A percentile compares a stretch with the other conserved stretches of the same genome.
These are phyloP conservation scores for Calonectria pteridis DNA, from an alignment of 2,329 filamentous ascomycete genomes.

Conservation along the genomic window DNA sequence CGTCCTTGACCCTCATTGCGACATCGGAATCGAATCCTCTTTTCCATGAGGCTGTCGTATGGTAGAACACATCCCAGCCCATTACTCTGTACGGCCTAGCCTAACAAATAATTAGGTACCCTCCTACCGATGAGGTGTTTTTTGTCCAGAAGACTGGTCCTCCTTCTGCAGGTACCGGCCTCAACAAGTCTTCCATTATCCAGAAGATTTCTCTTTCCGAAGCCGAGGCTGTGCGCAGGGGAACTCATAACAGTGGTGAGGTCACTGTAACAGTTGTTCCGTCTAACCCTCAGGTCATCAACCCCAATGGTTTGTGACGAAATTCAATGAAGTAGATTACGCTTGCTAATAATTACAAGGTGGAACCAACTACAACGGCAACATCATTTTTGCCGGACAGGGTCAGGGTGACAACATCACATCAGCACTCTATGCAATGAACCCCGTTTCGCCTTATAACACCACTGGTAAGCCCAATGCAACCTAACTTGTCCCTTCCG, in stretches of 20 bases:
- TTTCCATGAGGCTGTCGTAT: conserved; percentile 69
- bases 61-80: conserved; percentile 41
- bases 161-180: conserved; percentile 59
- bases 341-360: conserved; percentile 47
- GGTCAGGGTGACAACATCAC: conserved; percentile 58
- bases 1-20: conserved; percentile 63
- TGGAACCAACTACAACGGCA: conserved; percentile 62
- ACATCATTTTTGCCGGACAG: conserved; percentile 63
- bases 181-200: conserved; percentile 64
- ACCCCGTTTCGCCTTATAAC: conserved; percentile 59
- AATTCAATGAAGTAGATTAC: not conserved
- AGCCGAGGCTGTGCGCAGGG: conserved; percentile 48
- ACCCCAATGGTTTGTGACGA: conserved; percentile 60
- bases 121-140: conserved; percentile 64
- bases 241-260: conserved; percentile 37
- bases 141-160: conserved; percentile 66
- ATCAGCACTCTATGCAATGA: conserved; percentile 43
- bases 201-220: conserved; percentile 62
- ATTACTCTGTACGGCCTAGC: not conserved
- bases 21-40: conserved; percentile 58
- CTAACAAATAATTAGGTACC: conserved; percentile 43
- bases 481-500: not conserved
- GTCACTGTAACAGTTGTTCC: conserved; percentile 58
- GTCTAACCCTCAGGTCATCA: conserved; percentile 58
- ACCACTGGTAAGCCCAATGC: conserved; percentile 54